Evolutionary conservation across 2,329 filamentous ascomycete species (phyloP).

Genomic region (Scedosporium apiospermum): DNA sequence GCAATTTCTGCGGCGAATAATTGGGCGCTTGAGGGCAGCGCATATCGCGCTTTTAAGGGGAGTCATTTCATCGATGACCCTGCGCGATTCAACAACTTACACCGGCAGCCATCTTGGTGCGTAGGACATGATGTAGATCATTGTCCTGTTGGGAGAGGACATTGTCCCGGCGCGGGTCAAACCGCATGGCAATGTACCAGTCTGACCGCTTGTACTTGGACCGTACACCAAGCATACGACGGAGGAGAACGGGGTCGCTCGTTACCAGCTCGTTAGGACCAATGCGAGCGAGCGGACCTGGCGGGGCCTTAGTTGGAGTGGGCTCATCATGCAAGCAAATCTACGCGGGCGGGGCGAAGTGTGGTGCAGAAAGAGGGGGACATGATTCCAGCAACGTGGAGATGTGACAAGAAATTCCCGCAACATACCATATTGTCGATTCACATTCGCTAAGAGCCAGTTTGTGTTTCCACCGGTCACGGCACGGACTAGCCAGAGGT

Average conservation of each 20-base stretch:
- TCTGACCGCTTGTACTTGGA: slow-evolving; percentile 24
- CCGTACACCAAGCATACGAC: slow-evolving; percentile 25
- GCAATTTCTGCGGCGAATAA: slow-evolving; percentile 5
- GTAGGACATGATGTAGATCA: slow-evolving; percentile 27
- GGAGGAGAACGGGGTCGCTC: slow-evolving; percentile 27
- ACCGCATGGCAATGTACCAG: slow-evolving; percentile 38
- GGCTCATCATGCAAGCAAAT: not conserved
- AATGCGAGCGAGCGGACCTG: slow-evolving; percentile 29
- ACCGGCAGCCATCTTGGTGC: slow-evolving; percentile 40
- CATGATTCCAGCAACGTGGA: slow-evolving; percentile 3
- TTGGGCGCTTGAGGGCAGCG: not conserved
- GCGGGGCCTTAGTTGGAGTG: not conserved
- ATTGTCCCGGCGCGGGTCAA: slow-evolving; percentile 45
- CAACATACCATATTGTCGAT: slow-evolving; percentile 22
- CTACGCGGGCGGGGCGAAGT: too few relatives aligned
- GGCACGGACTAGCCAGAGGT: slow-evolving; percentile 25
- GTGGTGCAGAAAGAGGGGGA: slow-evolving; percentile 8
- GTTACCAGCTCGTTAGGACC: slow-evolving; percentile 32
- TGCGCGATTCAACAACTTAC: slow-evolving; percentile 17
- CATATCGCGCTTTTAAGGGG: too few relatives aligned
- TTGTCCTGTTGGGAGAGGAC: slow-evolving; percentile 42
- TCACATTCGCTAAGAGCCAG: slow-evolving; percentile 24
- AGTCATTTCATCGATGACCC: too few relatives aligned
- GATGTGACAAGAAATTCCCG: not conserved
- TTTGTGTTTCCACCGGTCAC: slow-evolving; percentile 22